Conservation (phyloP, 768 basidiomycete species). For the Tulasnella sp. region DNA sequence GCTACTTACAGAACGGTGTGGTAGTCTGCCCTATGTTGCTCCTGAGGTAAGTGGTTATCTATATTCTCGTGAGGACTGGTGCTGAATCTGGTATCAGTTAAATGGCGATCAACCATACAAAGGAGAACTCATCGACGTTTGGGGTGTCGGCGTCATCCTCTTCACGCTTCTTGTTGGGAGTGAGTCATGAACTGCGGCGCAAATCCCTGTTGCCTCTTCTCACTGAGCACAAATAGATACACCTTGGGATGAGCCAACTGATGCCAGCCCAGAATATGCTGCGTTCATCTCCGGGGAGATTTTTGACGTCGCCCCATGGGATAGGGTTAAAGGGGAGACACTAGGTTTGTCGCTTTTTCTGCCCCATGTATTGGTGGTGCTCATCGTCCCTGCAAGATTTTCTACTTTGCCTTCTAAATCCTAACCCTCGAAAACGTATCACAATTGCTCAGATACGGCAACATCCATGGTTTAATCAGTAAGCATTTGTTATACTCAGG, state of each 20-base stretch:
- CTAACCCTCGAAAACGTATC: slow-evolving; percentile 56
- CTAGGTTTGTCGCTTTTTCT: slow-evolving; percentile 41
- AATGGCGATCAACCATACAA: slow-evolving; percentile 54
- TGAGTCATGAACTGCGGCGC: slow-evolving; percentile 24
- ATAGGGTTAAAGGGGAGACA: slow-evolving; percentile 40
- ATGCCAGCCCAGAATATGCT: slow-evolving; percentile 61
- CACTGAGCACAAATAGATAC: slow-evolving; percentile 46
- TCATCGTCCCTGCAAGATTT: slow-evolving; percentile 40
- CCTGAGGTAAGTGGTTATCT: slow-evolving; percentile 52
- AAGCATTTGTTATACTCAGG: slow-evolving; percentile 18
- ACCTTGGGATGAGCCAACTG: slow-evolving; percentile 92
- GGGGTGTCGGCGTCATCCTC: slow-evolving; percentile 91
- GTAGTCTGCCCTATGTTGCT: slow-evolving; percentile 87
- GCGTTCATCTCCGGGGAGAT: slow-evolving; percentile 63
- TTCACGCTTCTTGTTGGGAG: slow-evolving; percentile 86
- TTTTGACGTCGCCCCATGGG: slow-evolving; percentile 70
- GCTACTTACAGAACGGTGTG: slow-evolving; percentile 66
- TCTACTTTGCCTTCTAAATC: slow-evolving; percentile 56
- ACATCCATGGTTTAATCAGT: slow-evolving; percentile 72
- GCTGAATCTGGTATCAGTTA: slow-evolving; percentile 35
- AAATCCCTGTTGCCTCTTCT: neutral
- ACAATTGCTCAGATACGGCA: slow-evolving; percentile 42
- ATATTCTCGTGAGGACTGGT: neutral
- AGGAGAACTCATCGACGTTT: slow-evolving; percentile 89
- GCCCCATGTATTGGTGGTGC: neutral